Base-by-base conservation (phyloP, 805 yeast genomes). In the Candida chauliodis region DNA sequence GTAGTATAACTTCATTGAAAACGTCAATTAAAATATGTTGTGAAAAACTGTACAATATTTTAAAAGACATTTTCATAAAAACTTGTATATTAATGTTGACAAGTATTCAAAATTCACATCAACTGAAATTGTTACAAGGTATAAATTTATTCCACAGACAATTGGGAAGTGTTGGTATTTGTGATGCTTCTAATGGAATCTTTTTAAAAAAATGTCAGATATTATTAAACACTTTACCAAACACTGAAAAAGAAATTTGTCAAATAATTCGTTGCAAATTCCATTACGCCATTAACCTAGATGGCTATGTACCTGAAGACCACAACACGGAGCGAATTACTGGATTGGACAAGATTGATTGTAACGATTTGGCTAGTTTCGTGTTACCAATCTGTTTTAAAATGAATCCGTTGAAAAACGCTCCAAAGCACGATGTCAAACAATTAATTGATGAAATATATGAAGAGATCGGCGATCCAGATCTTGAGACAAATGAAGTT, bases 191-290 rank as follows among this genome's bases (percentile, higher is more conserved):
- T 0, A 55, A 71, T 19, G 90, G 95, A 0, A 58, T 63, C 6
- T 81, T 90, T 43, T 62, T 93, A 36, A 66, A 69, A 13, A 59
- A 84, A 19, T 66, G 82, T 0, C 83, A 88, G 47, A 63, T 67
- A 7, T 68, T 74, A 14, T 59, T 84, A 23, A 63, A 77, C 11
- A 48, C 61, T 1, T 57, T 75, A 19, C 36, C 43, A 15, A 71
- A 70, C 4, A 47, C 52, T 5, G 90, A 84, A 32, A 67, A 69
- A 7, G 93, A 88, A 31, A 56, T 91, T 33, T 71, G 87, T 7
- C 98, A 91, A 51, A 71, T 87, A 23, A 59, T 93, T 16, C 71
- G 79, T 45, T 93, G 99, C 55, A 72, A 84, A 8, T 88, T 82
- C 50, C 95, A 88, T 31, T 70, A 86, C 36, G 60, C 66, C 2